These are phyloP conservation scores for Lactifluus echinatus DNA, from an alignment of 768 basidiomycete species.

Conservation along the genomic window DNA sequence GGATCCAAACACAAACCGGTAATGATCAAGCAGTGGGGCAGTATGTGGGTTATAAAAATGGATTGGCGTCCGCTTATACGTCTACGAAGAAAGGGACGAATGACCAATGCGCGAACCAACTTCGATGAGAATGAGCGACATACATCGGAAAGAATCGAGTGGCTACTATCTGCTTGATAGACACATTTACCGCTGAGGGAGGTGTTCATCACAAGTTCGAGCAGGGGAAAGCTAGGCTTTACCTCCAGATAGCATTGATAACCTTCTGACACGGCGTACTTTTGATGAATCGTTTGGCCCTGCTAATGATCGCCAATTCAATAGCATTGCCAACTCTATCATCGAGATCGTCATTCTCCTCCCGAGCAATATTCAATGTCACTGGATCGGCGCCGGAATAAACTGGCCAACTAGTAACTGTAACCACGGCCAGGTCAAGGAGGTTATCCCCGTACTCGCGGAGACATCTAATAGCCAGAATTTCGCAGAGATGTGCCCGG, in stretches of 20 bases:
- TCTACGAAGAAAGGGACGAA: conserved; percentile 37
- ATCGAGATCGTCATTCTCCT: conserved; percentile 63
- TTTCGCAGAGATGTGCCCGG: conserved; percentile 80
- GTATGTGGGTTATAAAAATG: conserved; percentile 93
- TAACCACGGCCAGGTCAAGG: conserved; percentile 57
- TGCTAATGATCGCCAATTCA: conserved; percentile 84
- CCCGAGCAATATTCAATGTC: conserved; percentile 49
- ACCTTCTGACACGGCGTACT: conserved; percentile 85
- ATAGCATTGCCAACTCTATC: conserved; percentile 86
- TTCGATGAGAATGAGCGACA: conserved; percentile 20
- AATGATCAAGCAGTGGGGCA: conserved; percentile 91
- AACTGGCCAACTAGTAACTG: conserved; percentile 76
- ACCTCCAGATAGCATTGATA: conserved; percentile 78
- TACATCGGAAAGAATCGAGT: conserved; percentile 86
- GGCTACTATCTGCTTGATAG: conserved; percentile 80
- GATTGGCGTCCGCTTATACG: conserved; percentile 86
- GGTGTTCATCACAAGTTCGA: conserved; percentile 18
- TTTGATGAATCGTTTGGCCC: conserved; percentile 84
- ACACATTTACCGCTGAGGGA: conserved; percentile 74
- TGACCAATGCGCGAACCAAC: background rate
- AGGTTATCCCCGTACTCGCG: conserved; percentile 61
- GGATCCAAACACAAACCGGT: conserved; percentile 44
- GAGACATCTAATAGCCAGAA: conserved; percentile 74
- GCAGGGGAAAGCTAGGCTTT: conserved; percentile 21
- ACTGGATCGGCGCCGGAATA: conserved; percentile 64